These are phyloP conservation scores for Metschnikowia gelsemii DNA, from an alignment of 805 yeast species.

Conservation along the genomic window DNA sequence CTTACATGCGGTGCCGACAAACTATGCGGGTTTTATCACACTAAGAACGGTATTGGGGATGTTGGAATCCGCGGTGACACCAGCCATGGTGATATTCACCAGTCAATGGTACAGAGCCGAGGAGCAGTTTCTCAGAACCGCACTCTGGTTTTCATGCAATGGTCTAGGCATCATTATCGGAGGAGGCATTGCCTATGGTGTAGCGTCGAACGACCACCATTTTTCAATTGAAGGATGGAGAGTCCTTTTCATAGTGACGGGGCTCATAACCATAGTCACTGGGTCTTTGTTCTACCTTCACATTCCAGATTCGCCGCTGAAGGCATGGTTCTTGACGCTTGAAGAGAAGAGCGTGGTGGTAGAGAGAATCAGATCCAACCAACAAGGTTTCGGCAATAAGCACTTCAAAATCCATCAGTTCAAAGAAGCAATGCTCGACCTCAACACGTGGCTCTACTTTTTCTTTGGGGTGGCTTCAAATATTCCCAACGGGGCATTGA, in stretches of 20 bases:
- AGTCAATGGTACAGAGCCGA: slow-evolving; percentile 55
- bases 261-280: slow-evolving; percentile 52
- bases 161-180: slow-evolving; percentile 38
- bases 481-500: slow-evolving; percentile 33
- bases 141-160: slow-evolving; percentile 37
- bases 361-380: slow-evolving; percentile 52
- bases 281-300: slow-evolving; percentile 49
- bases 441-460: slow-evolving; percentile 43
- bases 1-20: slow-evolving; percentile 49
- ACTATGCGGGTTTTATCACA: slow-evolving; percentile 46
- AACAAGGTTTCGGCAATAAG: slow-evolving; percentile 58
- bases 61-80: slow-evolving; percentile 54
- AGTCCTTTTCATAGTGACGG: slow-evolving; percentile 56
- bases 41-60: slow-evolving; percentile 52
- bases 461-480: slow-evolving; percentile 27
- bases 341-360: slow-evolving; percentile 44
- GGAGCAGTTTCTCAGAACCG: slow-evolving; percentile 36
- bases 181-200: slow-evolving; percentile 55
- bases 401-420: slow-evolving; percentile 56
- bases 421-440: slow-evolving; percentile 49
- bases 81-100: slow-evolving; percentile 56
- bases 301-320: slow-evolving; percentile 55
- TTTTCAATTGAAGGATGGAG: slow-evolving; percentile 58
- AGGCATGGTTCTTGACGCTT: slow-evolving; percentile 45
- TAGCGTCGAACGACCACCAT: slow-evolving; percentile 35